phyloP scores from a whole-genome alignment of 2,329 filamentous ascomycete species.

The Claviceps digitariae region DNA sequence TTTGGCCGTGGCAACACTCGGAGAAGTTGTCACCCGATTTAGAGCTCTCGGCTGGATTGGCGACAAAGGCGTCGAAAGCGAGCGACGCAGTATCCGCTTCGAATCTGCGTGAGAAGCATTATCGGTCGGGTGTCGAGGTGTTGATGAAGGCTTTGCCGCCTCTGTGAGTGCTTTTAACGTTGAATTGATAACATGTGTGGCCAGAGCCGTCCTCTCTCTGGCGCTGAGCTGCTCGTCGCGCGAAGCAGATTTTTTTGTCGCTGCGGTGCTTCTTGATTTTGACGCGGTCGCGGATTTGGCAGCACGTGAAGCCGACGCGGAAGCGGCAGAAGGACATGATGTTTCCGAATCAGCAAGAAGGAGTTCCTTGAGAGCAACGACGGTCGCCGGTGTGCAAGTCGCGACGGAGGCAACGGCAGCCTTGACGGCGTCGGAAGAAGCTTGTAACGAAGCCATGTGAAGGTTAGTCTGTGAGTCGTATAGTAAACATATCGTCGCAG shows the following conservation, averaged over 20 bases:
- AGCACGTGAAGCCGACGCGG: constrained; percentile 13
- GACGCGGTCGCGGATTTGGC: constrained; percentile 15
- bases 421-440: constrained; percentile 37
- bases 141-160: constrained; percentile 38
- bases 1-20: constrained; percentile 23
- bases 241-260: constrained; percentile 9
- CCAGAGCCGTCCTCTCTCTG: constrained; percentile 50
- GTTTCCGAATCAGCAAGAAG: constrained; percentile 22
- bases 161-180: constrained; percentile 57
- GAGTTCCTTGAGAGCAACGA: constrained; percentile 33
- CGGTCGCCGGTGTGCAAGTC: constrained; percentile 38
- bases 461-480: constrained; percentile 13
- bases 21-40: constrained; percentile 46
- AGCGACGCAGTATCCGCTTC: constrained; percentile 34
- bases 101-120: constrained; percentile 21
- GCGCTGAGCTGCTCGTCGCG: constrained; percentile 17
- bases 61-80: constrained; percentile 43
- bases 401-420: constrained; percentile 36
- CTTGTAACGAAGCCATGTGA: constrained; percentile 30
- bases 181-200: constrained; percentile 60
- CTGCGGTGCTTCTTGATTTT: constrained; percentile 12
- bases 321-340: constrained; percentile 13
- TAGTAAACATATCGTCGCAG: constrained; percentile 21
- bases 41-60: constrained; percentile 48
- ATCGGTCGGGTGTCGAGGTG: constrained; percentile 21